Conservation (phyloP, 2,329 filamentous ascomycete species). For the Daldinia eschscholtzii region DNA sequence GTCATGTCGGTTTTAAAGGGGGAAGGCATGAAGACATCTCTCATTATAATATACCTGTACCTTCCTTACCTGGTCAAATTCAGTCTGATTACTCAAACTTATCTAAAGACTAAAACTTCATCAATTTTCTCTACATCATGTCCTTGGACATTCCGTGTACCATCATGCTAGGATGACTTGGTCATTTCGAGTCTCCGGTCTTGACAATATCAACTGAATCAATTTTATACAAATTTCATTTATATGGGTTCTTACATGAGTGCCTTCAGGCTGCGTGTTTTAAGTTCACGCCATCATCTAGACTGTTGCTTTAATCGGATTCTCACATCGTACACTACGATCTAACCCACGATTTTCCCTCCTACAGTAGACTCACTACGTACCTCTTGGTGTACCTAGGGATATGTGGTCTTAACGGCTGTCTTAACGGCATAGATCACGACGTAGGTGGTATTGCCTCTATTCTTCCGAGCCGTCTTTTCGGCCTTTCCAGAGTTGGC, state of each 20-base stretch:
- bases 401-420: background rate
- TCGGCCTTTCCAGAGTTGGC: background rate
- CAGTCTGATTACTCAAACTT: background rate
- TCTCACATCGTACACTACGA: background rate
- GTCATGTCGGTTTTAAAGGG: background rate
- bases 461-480: background rate
- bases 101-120: background rate
- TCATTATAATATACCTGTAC: background rate
- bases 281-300: background rate
- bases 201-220: background rate
- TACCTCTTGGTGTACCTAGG: background rate
- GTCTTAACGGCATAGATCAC: background rate
- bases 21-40: background rate
- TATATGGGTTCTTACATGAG: background rate
- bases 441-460: background rate
- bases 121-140: background rate
- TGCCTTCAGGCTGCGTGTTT: background rate
- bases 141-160: background rate
- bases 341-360: background rate
- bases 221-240: background rate
- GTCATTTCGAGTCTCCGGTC: background rate
- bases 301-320: background rate
- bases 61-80: background rate
- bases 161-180: background rate
- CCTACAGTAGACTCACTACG: background rate